Evolutionary conservation across 176 grass and related monocot species (phyloP).

Genomic region (Pharus latifolius): DNA sequence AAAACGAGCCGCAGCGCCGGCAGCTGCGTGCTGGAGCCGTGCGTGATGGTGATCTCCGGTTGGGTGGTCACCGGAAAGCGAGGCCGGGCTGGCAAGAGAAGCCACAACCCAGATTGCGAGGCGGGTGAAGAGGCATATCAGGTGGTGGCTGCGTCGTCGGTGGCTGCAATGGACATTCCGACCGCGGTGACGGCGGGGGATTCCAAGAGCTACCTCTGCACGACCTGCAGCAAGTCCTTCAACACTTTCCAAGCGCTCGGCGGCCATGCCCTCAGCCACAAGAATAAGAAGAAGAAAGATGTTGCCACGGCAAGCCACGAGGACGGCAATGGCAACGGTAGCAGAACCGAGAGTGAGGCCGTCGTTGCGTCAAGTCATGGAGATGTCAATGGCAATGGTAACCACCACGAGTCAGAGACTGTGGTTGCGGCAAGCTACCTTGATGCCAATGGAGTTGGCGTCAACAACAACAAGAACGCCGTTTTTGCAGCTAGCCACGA

Average conservation of each 20-base stretch:
- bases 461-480: too few species aligned
- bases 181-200: background rate
- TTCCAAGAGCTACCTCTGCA: conserved; percentile 3
- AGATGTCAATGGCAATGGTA: background rate
- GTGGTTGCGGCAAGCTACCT: too few species aligned
- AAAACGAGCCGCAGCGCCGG: too few species aligned
- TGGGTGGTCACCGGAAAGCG: too few species aligned
- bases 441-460: too few species aligned
- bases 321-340: background rate
- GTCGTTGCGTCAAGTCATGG: background rate
- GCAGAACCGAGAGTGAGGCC: background rate
- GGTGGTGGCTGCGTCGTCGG: too few species aligned
- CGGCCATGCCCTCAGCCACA: conserved; percentile 27
- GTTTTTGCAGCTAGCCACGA: too few species aligned
- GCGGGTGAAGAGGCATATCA: background rate
- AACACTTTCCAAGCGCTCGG: conserved; percentile 4
- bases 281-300: conserved; percentile 14
- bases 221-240: background rate
- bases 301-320: background rate
- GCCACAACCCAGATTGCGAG: background rate
- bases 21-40: too few species aligned
- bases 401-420: too few species aligned
- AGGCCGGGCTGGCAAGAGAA: background rate
- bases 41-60: too few species aligned
- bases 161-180: background rate